phyloP scores from a whole-genome alignment of 1,284 basidiomycete genomes.

The Exobasidium cylindrosporum region DNA sequence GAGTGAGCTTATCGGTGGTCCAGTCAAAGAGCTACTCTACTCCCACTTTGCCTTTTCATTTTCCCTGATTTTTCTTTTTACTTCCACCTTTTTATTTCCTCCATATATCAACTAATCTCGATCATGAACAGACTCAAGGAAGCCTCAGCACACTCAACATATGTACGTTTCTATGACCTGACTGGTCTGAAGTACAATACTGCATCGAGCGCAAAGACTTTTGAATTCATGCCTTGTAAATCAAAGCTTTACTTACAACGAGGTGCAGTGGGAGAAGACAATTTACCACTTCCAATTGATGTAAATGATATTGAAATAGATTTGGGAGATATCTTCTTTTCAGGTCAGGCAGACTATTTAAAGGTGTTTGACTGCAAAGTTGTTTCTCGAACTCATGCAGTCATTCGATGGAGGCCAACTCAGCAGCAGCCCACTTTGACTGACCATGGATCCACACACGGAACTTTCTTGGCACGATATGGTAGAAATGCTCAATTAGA shows the following conservation, averaged over 20 bases:
- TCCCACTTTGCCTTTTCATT: no score
- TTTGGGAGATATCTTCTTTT: not conserved
- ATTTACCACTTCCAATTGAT: not conserved
- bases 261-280: not conserved
- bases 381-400: constrained; percentile 25
- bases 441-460: constrained; percentile 27
- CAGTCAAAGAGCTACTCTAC: no score
- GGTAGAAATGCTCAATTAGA: not conserved
- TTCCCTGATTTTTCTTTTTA: no score
- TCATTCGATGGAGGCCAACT: constrained; percentile 21
- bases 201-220: not conserved
- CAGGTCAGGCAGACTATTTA: not conserved
- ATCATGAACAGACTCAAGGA: no score
- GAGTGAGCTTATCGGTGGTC: no score
- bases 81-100: no score
- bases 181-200: not conserved
- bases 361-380: constrained; percentile 19
- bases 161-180: not conserved
- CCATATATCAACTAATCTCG: no score
- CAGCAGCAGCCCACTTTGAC: constrained; percentile 10
- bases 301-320: not conserved
- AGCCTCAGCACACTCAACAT: not conserved
- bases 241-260: not conserved
- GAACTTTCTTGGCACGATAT: constrained; percentile 19
- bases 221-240: not conserved